Evolutionary conservation across 192 early-diverging fungal species (phyloP), one percentile per base, ranked within the genome.

Genomic region (Podila clonocystis): DNA sequence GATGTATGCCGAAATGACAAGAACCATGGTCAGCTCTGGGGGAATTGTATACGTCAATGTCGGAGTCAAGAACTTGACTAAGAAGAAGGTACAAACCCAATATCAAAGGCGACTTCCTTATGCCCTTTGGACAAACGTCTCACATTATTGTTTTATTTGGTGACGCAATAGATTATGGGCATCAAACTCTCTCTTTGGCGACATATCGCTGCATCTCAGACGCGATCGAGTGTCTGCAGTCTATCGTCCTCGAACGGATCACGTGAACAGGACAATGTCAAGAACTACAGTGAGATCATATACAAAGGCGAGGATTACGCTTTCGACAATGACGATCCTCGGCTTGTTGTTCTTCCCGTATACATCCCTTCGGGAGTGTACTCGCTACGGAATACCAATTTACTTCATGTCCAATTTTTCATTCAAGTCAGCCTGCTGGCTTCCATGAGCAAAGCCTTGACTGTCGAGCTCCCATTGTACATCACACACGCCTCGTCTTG

Each of bases 21-120:
- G 77, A n/a, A 73, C 77, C 1, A 80, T 80, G 77, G 77, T 80
- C 34, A 69, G 66, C 52, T 73, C 77, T n/a, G 77, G 77, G 13
- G 77, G 77, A 19, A 80, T 80, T 9, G 70, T 69, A 0, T 80
- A 80, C 33, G 77, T 80, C 33, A 73, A 73, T 30, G 67, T 80
- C 7, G 71, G 77, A 9, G 77, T 80, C 11, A 80, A 80, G 26
- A 80, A 80, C 34, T 61, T 80, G 34, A 80, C 77, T 3, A 80
- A 80, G 49, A 80, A 73, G 9, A 80, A 80, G 67, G 70, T 80
- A 73, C 20, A 24, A 2, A 4, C 7, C n/a, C n/a, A 58, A 58
- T 24, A 1, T 11, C 4, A 26, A 45, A 8, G 20, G 20, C 22
- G 7, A 5, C 9, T 22, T 8, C 33, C 8, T 9, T 22, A 15